phyloP scores from a whole-genome alignment of 768 basidiomycete genomes.

The Tylopilus felleus region DNA sequence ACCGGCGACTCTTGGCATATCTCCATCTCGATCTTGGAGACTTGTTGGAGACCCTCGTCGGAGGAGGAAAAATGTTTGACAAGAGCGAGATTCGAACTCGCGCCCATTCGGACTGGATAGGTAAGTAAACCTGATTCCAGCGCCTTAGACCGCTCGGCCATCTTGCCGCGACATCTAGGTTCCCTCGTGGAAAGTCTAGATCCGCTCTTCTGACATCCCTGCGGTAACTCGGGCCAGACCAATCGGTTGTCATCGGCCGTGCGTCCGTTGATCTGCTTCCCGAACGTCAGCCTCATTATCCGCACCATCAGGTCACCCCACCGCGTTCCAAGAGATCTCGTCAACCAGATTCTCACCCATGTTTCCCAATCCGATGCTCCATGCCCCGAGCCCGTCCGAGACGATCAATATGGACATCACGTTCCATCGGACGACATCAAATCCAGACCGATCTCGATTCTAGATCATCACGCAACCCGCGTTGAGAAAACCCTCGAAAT shows the following conservation, averaged over 20 bases:
- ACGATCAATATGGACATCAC: background rate
- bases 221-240: too few species aligned
- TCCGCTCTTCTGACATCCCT: background rate
- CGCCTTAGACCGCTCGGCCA: constrained; percentile 63
- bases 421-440: background rate
- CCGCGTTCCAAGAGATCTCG: background rate
- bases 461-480: background rate
- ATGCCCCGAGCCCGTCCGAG: background rate
- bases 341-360: background rate
- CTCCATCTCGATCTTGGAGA: too few species aligned
- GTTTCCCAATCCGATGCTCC: background rate
- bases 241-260: background rate
- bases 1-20: too few species aligned
- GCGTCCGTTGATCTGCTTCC: background rate
- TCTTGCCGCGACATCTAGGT: constrained; percentile 25
- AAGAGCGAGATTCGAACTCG: constrained; percentile 39
- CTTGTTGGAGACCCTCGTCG: too few species aligned
- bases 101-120: constrained; percentile 31
- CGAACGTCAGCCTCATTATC: background rate
- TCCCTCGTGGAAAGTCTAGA: background rate
- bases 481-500: constrained; percentile 1
- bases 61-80: constrained; percentile 29
- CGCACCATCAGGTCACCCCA: background rate
- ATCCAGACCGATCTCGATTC: constrained; percentile 1
- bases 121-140: constrained; percentile 45